These are phyloP conservation scores for Parathielavia appendiculata DNA, from an alignment of 495 filamentous ascomycete genomes.

Conservation along the genomic window DNA sequence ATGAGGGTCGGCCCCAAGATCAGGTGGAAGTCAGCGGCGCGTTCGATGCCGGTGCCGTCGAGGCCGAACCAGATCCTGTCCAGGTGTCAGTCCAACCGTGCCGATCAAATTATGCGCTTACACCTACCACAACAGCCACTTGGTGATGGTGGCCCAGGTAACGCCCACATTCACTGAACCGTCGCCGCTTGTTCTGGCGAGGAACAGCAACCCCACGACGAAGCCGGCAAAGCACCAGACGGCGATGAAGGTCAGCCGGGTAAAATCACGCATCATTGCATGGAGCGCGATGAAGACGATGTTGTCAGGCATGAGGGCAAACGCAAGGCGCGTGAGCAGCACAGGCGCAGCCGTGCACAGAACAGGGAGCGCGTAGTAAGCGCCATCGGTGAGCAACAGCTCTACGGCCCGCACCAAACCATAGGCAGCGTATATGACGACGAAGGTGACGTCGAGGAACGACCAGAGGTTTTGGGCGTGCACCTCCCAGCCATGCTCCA, in stretches of 20 bases:
- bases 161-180: slow-evolving; percentile 31
- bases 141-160: slow-evolving; percentile 49
- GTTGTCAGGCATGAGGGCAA: slow-evolving; percentile 62
- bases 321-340: slow-evolving; percentile 58
- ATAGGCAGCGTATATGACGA: slow-evolving; percentile 51
- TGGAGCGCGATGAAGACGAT: slow-evolving; percentile 62
- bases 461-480: slow-evolving; percentile 65
- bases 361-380: slow-evolving; percentile 51
- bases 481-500: slow-evolving; percentile 65
- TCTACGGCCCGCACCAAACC: slow-evolving; percentile 50
- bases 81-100: neutral
- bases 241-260: slow-evolving; percentile 54
- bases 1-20: slow-evolving; percentile 56
- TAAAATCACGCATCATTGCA: slow-evolving; percentile 63
- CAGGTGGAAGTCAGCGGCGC: slow-evolving; percentile 52
- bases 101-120: no score
- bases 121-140: slow-evolving; percentile 56
- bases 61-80: slow-evolving; percentile 62
- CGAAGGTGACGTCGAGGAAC: slow-evolving; percentile 60
- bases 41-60: slow-evolving; percentile 59
- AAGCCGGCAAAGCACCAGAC: slow-evolving; percentile 64
- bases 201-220: slow-evolving; percentile 57
- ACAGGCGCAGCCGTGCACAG: slow-evolving; percentile 57
- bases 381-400: slow-evolving; percentile 33
- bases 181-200: slow-evolving; percentile 32